A percentile compares a stretch with the other conserved stretches of the same genome.
These are phyloP conservation scores for Cryptosporidium viatorum DNA, from an alignment of 169 alveolate genomes.

Conservation along the genomic window DNA sequence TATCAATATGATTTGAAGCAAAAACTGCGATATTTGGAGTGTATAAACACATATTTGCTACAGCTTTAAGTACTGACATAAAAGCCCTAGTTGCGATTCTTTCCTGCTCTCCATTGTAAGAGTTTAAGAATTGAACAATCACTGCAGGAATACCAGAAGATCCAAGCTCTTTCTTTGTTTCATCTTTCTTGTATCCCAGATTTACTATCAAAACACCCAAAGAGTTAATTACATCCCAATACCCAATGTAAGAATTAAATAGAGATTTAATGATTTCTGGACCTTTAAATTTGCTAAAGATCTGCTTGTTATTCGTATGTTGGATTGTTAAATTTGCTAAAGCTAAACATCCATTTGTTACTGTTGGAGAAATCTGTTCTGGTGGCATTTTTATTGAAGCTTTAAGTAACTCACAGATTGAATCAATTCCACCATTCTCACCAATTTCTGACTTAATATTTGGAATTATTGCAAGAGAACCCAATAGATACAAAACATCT, in stretches of 20 bases:
- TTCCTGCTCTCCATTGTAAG: slow-evolving; percentile 84
- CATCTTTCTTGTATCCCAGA: slow-evolving; percentile 87
- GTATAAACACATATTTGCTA: slow-evolving; percentile 87
- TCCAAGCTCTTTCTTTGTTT: slow-evolving; percentile 86
- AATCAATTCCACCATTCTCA: slow-evolving; percentile 82
- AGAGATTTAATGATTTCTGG: slow-evolving; percentile 87
- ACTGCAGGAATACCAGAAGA: slow-evolving; percentile 89
- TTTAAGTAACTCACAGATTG: slow-evolving; percentile 78
- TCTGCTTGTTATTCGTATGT: slow-evolving; percentile 83
- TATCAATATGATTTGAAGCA: slow-evolving; percentile 57
- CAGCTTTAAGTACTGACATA: slow-evolving; percentile 88
- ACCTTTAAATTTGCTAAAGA: slow-evolving; percentile 86
- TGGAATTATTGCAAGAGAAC: slow-evolving; percentile 86
- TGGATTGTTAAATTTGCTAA: slow-evolving; percentile 90
- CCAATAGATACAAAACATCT: slow-evolving; percentile 86
- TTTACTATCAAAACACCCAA: slow-evolving; percentile 89
- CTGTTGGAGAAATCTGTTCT: slow-evolving; percentile 79
- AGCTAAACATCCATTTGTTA: slow-evolving; percentile 90
- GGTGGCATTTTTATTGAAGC: slow-evolving; percentile 81
- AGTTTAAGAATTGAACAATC: slow-evolving; percentile 84
- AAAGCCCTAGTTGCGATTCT: slow-evolving; percentile 86
- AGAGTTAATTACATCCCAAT: slow-evolving; percentile 89
- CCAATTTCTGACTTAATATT: slow-evolving; percentile 85
- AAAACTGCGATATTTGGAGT: slow-evolving; percentile 83
- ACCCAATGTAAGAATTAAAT: slow-evolving; percentile 81